Base-by-base conservation (phyloP, 1,139 yeast species). In the Scheffersomyces insectosa region DNA sequence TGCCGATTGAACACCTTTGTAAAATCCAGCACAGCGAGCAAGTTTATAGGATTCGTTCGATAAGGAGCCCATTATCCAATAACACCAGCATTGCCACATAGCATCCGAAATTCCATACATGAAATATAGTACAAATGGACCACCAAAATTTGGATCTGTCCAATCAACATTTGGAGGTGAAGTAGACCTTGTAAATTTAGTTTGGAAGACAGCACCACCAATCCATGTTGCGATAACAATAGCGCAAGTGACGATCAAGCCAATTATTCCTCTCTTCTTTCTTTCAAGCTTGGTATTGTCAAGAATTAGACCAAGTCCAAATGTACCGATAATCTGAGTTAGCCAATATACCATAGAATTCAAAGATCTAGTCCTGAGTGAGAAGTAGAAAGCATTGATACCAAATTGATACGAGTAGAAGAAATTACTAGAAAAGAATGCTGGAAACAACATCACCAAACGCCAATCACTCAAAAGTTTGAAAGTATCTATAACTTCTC, bases 341-440 rank as follows among this genome's bases (percentile, higher is more conserved):
- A 39, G 31, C 49, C 49, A 46, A 36, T 46, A 46, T 11, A 46
- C 35, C 36, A 46, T 41, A 13, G 49, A 46, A 38, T 46, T 46
- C 37, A 46, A 42, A 12, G 49, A 42, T 38, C 49, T 39, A 29
- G 49, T 46, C 40, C 49, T 42, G 14, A 46, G 40, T 13, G 42
- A 41, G 37, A 44, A 46, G 20, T 45, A 31, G 25, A 40, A 42
- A 25, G 47, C 47, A 28, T 46, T 46, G 33, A 44, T 36, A 12
- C 41, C 46, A 36, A 46, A 46, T 32, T 46, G 49, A 37, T 46
- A 46, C 15, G 49, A 43, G 43, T 46, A 46, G 32, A 46, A 46
- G 36, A 43, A 46, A 35, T 46, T 46, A 12, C 41, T 37, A 30
- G 48, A 16, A 34, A 44, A 46, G 33, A 46, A 46, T 39, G 44